These are phyloP conservation scores for Trichophyton simii DNA, from an alignment of 2,329 filamentous ascomycete species.

Conservation along the genomic window DNA sequence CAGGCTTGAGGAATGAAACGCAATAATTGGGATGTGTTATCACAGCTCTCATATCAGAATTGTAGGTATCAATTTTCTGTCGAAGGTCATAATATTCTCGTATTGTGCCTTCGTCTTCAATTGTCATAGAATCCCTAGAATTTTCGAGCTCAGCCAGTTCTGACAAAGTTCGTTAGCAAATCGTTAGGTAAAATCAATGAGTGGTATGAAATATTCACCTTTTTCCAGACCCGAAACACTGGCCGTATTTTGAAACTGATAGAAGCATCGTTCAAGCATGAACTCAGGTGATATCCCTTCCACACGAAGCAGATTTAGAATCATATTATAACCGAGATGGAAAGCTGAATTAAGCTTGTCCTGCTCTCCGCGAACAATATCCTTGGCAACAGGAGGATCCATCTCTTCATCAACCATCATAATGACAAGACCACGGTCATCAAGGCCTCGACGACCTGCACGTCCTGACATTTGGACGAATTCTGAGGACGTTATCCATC, in stretches of 20 bases:
- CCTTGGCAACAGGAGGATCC: slow-evolving; percentile 84
- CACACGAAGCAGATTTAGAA: slow-evolving; percentile 90
- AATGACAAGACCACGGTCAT: slow-evolving; percentile 95
- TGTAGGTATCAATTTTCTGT: slow-evolving; percentile 69
- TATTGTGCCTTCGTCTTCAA: slow-evolving; percentile 75
- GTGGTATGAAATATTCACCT: slow-evolving; percentile 23
- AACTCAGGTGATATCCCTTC: slow-evolving; percentile 98
- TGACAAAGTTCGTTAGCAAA: slow-evolving; percentile 27
- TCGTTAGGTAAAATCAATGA: background rate
- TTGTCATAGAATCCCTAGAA: slow-evolving; percentile 58
- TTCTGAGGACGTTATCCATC: slow-evolving; percentile 85
- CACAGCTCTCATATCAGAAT: slow-evolving; percentile 78
- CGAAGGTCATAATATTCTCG: slow-evolving; percentile 90
- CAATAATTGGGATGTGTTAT: slow-evolving; percentile 87
- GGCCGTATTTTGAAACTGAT: slow-evolving; percentile 92
- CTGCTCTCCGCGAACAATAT: slow-evolving; percentile 91
- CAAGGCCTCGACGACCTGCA: slow-evolving; percentile 89
- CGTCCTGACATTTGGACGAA: slow-evolving; percentile 99
- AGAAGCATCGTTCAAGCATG: slow-evolving; percentile 97
- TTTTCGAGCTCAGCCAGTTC: slow-evolving; percentile 67
- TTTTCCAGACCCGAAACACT: slow-evolving; percentile 75
- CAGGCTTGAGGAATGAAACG: slow-evolving; percentile 69
- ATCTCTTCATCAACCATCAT: slow-evolving; percentile 99
- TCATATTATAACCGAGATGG: slow-evolving; percentile 98
- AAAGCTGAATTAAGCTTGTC: slow-evolving; percentile 97